A percentile compares a stretch with the other conserved stretches of the same genome.
Conservation (phyloP, 2,329 filamentous ascomycete genomes). For the Ophiostoma pallidulum region DNA sequence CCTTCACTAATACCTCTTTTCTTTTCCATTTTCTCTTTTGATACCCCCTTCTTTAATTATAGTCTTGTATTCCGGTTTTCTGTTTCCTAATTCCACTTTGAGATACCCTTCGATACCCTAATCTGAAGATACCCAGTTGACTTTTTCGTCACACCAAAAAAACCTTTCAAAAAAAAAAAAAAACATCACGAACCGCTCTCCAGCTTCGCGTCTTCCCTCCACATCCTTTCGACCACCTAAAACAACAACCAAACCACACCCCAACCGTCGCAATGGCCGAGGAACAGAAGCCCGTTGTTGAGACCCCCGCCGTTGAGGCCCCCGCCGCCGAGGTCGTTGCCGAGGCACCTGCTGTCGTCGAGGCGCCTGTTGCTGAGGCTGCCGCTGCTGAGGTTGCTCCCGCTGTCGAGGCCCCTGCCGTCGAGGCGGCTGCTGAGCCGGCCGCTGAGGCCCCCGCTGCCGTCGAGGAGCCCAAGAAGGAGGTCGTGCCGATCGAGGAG, state of each 20-base stretch:
- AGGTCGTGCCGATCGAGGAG: constrained; percentile 54
- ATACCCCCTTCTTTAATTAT: constrained; percentile 23
- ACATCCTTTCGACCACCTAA: not conserved
- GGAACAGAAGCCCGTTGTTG: constrained; percentile 59
- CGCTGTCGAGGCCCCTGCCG: constrained; percentile 26
- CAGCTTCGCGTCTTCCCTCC: not conserved
- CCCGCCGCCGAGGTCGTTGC: constrained; percentile 25
- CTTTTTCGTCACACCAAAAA: not conserved
- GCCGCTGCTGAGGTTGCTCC: constrained; percentile 17
- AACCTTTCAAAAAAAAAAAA: not conserved
- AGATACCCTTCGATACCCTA: constrained; percentile 18
- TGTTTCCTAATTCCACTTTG: constrained; percentile 27
- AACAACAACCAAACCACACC: constrained; percentile 14
- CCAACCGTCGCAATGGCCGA: constrained; percentile 56
- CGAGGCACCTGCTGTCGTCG: constrained; percentile 28
- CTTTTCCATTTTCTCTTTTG: constrained; percentile 24
- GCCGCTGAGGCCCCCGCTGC: constrained; percentile 29
- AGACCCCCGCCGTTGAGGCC: constrained; percentile 39
- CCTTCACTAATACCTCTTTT: constrained; percentile 17
- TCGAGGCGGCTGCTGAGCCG: constrained; percentile 30
- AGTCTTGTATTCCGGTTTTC: constrained; percentile 19
- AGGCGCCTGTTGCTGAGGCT: constrained; percentile 9
- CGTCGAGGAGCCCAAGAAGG: constrained; percentile 33
- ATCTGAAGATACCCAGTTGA: constrained; percentile 15
- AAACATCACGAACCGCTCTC: constrained; percentile 1